These are phyloP conservation scores for Phanerochaete carnosa DNA, from an alignment of 768 basidiomycete genomes.

Conservation along the genomic window DNA sequence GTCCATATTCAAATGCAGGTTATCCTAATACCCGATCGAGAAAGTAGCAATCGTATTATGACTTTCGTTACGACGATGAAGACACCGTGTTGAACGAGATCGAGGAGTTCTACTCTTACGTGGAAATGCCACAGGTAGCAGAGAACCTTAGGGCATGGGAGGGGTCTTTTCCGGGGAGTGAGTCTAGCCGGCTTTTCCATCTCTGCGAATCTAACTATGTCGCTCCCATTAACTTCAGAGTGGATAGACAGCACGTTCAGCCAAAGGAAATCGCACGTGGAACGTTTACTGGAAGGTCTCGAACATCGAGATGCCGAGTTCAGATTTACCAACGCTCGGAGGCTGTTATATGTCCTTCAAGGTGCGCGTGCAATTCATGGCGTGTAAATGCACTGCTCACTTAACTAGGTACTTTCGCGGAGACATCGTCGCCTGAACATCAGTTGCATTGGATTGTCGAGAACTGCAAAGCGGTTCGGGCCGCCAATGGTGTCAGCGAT, in stretches of 20 bases:
- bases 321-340: conserved; percentile 81
- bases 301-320: conserved; percentile 84
- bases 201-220: conserved; percentile 12
- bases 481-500: conserved; percentile 76
- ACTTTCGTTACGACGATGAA: conserved; percentile 94
- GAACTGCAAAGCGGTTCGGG: conserved; percentile 83
- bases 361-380: conserved; percentile 42
- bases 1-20: too few species aligned
- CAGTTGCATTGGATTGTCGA: conserved; percentile 96
- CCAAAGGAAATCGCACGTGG: conserved; percentile 70
- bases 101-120: conserved; percentile 97
- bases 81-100: conserved; percentile 95
- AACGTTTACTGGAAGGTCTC: conserved; percentile 79
- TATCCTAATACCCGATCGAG: conserved; percentile 16
- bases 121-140: conserved; percentile 88
- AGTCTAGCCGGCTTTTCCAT: conserved; percentile 22
- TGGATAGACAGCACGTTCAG: conserved; percentile 71
- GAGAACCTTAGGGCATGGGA: conserved; percentile 89
- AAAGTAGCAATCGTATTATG: conserved; percentile 77
- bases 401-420: conserved; percentile 77
- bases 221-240: conserved; percentile 37
- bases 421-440: conserved; percentile 88
- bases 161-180: conserved; percentile 76
- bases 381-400: neutral
- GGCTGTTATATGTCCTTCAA: conserved; percentile 90